These are phyloP conservation scores for Ottelia alismoides DNA, from an alignment of 106 monocot species.

Conservation along the genomic window DNA sequence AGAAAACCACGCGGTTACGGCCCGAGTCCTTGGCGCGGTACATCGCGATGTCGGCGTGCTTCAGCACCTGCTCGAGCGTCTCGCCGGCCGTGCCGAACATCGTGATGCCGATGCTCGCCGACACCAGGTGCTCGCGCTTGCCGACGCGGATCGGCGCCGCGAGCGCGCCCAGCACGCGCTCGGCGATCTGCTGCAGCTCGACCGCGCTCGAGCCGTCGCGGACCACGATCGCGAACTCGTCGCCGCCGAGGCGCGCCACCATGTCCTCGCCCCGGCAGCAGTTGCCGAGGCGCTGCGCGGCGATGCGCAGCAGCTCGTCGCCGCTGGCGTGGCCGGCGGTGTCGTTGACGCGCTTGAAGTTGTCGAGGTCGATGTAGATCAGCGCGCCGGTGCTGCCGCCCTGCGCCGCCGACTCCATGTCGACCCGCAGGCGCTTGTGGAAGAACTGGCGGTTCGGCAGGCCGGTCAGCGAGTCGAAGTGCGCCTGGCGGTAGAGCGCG, in stretches of 20 bases:
- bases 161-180: background rate
- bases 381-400: background rate
- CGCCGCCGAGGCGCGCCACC: too few species aligned
- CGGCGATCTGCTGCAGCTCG: background rate
- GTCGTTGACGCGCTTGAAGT: background rate
- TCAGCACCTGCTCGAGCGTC: background rate
- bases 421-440: background rate
- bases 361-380: background rate
- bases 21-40: background rate
- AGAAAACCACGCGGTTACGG: background rate
- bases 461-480: background rate
- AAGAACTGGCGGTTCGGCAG: background rate
- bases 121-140: background rate
- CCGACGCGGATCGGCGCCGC: too few species aligned
- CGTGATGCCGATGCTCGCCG: background rate
- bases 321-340: background rate
- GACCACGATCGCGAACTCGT: background rate
- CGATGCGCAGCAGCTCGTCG: background rate
- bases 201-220: too few species aligned
- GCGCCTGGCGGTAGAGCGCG: background rate
- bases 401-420: background rate
- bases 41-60: background rate
- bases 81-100: background rate
- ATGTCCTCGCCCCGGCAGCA: background rate
- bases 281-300: background rate